Base-by-base conservation (phyloP, 2,329 filamentous ascomycete genomes). In the Diaporthe citrichinensis region DNA sequence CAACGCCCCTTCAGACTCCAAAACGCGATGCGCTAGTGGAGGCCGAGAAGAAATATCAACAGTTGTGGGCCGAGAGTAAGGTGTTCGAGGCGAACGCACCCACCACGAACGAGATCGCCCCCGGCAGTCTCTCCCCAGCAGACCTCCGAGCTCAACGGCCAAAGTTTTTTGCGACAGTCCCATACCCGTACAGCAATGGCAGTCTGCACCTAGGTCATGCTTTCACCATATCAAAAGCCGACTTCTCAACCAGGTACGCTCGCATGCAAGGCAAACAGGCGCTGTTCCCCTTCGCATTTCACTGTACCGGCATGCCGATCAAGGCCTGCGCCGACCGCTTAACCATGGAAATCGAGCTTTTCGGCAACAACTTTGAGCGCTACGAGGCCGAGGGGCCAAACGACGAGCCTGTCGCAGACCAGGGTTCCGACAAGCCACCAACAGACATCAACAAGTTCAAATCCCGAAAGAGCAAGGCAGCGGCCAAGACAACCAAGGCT, bases 151-250 rank as follows among this genome's bases (percentile, higher is more conserved):
- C 28, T 55, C 51, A 55, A 55, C 51, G 51, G 51, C 51, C 51
- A 55, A 55, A 55, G 51, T 55, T 55, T 55, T 55, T 55, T 55
- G 51, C 51, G 51, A 55, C 51, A 55, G 51, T 55, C 51, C 51
- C 51, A 55, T 55, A 55, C 51, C 51, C 51, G 51, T 55, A 55
- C 51, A 55, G 51, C 51, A 55, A 55, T 55, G 51, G 51, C 10
- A 55, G 51, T 55, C 51, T 55, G 51, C 51, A 55, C 51, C 51
- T 55, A 55, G 51, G 51, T 55, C 51, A 55, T 55, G 51, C 51
- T 55, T 55, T 55, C 51, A 55, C 51, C 51, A 55, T 55, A 55
- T 55, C 51, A 55, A 55, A 55, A 55, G 51, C 51, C 12, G 51
- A 55, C 51, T 55, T 55, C 51, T 55, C 51, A 12, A 28, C 25